Evolutionary conservation across 495 filamentous ascomycete genomes (phyloP).

Genomic region (Venustampulla echinocandica): DNA sequence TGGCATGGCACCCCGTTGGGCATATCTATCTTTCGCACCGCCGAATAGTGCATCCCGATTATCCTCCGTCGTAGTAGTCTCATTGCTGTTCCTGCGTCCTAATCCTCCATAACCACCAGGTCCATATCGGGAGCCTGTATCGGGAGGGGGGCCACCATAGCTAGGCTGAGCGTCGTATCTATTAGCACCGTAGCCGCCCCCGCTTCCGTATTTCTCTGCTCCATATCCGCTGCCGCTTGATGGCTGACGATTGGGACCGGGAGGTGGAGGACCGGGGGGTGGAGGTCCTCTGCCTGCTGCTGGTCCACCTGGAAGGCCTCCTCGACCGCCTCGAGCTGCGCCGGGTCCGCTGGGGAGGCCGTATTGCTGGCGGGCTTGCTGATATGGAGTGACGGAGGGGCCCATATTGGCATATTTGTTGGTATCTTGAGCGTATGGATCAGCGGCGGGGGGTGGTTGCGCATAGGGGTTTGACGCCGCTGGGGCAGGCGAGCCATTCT

Average conservation of each 20-base stretch:
- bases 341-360: conserved; percentile 15
- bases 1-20: conserved; percentile 31
- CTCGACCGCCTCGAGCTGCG: conserved; percentile 2
- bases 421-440: conserved; percentile 53
- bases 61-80: conserved; percentile 39
- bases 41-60: conserved; percentile 59
- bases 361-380: conserved; percentile 22
- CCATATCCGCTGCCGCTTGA: conserved; percentile 38
- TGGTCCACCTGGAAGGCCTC: conserved; percentile 33
- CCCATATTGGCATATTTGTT: conserved; percentile 36
- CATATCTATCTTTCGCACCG: conserved; percentile 47
- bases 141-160: conserved; percentile 26
- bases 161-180: conserved; percentile 42
- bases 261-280: conserved; percentile 17
- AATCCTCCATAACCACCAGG: conserved; percentile 69
- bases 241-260: conserved; percentile 12
- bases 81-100: conserved; percentile 45
- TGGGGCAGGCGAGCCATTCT: conserved; percentile 50
- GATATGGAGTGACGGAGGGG: conserved; percentile 22
- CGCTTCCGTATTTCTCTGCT: conserved; percentile 50
- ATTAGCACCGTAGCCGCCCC: conserved; percentile 56
- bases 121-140: conserved; percentile 32
- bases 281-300: conserved; percentile 23
- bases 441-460: conserved; percentile 44
- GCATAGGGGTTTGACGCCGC: conserved; percentile 57